Conservation (phyloP, 495 filamentous ascomycete species). For the Aspergillus bridgeri region DNA sequence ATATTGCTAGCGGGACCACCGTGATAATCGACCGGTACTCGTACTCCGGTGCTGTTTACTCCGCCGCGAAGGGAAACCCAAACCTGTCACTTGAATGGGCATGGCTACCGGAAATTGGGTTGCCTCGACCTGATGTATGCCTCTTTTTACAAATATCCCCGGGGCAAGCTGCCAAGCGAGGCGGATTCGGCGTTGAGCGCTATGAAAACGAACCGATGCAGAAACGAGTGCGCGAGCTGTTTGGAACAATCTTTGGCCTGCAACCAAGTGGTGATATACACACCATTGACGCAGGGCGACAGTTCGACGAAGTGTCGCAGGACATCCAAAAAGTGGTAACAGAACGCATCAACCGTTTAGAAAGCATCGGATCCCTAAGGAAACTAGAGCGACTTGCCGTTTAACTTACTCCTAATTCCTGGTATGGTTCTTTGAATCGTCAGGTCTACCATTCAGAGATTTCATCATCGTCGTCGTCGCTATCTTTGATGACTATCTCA, state of each 20-base stretch:
- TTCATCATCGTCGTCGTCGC: slow-evolving; percentile 54
- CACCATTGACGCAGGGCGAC: slow-evolving; percentile 50
- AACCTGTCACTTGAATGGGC: slow-evolving; percentile 72
- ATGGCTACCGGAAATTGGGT: slow-evolving; percentile 74
- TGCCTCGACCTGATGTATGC: slow-evolving; percentile 84
- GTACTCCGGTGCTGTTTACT: slow-evolving; percentile 89
- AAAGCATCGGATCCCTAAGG: slow-evolving; percentile 35
- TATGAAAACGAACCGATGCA: slow-evolving; percentile 90
- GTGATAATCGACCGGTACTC: slow-evolving; percentile 92
- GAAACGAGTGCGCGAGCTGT: slow-evolving; percentile 69
- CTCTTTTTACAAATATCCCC: slow-evolving; percentile 80
- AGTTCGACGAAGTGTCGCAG: slow-evolving; percentile 55
- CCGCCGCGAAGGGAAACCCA: slow-evolving; percentile 81
- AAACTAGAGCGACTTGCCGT: slow-evolving; percentile 39
- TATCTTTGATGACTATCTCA: slow-evolving; percentile 57
- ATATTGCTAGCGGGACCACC: slow-evolving; percentile 62
- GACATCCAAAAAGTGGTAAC: slow-evolving; percentile 57
- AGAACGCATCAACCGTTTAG: slow-evolving; percentile 39
- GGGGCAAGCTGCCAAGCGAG: slow-evolving; percentile 66
- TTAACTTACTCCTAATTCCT: slow-evolving; percentile 8
- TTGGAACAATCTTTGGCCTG: slow-evolving; percentile 45
- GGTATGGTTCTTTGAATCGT: not conserved
- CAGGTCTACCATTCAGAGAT: not conserved
- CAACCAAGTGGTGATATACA: slow-evolving; percentile 35
- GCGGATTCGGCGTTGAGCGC: slow-evolving; percentile 82